Base-by-base conservation (phyloP, 768 basidiomycete species). In the Tricholoma matsutake region DNA sequence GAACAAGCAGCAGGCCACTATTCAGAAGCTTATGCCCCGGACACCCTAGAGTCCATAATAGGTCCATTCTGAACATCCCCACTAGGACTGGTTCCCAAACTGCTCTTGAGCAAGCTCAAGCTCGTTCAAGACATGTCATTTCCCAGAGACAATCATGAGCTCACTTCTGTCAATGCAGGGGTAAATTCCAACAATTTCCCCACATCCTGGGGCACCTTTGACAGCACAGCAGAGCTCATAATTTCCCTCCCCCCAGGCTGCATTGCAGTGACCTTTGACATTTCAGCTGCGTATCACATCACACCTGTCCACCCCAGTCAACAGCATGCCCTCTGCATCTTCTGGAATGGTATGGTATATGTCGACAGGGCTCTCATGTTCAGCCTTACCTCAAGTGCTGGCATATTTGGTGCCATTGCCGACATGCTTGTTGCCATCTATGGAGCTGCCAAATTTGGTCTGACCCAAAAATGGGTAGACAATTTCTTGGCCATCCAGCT, bases 61-160 rank as follows among this genome's bases (percentile, higher is more conserved):
- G 79, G 81, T 0, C 74, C 72, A 0, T 83, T 82, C 47, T 62
- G 61, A 0, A 72, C 79, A 0, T 76, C 77, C 0, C 82, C 80
- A 0, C 65, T 83, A 0, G 74, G 74, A 0, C 65, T 79, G 1
- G 73, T 81, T 0, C 76, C 75, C 0, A 82, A 82, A 58, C 67
- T 60, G n/a, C 58, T 64, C 32, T 68, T 69, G 2, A 47, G 51
- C 3, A 66, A 66, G 34, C 55, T 67, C 11, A 54, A 64, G 4
- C 60, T 73, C 43, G 68, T 73, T 4, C 71, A 73, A 51, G 72
- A 74, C 43, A 62, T 75, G 2, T 78, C 76, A 0, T 76, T 58
- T 58, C 75, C 73, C 0, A 37, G 67, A 0, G 54, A 71, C 54
- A 34, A 72, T 34, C 67, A 71, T 0, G 11, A 37, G 0, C 74